Base-by-base conservation (phyloP, 176 grass and related monocot species). In the Zea luxurians region DNA sequence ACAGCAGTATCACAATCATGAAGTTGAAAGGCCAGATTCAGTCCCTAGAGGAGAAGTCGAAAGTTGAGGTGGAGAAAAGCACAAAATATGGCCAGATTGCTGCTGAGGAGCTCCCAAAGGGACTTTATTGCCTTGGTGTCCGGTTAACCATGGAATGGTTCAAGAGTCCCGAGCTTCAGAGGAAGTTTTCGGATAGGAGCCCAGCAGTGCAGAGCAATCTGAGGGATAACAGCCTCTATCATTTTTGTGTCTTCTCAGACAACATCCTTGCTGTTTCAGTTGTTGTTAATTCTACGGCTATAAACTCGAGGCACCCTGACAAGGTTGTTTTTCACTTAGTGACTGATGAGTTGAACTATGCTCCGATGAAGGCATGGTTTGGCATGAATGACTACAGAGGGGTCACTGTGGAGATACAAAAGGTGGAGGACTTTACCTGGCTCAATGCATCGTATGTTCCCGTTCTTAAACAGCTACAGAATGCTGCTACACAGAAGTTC, bases 241-340 rank as follows among this genome's bases (percentile, higher is more conserved):
- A 99, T 82, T 99, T 85, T 13, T 99, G 96, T 79, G 68, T 99
- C 75, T 99, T 99, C 70, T 99, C 96, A 5, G 96, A 99, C 66
- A 99, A 99, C 83, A 95, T 99, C 82, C 82, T 99, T 50, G 96
- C 96, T 18, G 83, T 86, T 41, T 95, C 96, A 57, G 96, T 93
- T 72, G 96, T 89, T 4, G 81, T 99, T 64, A 95, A 99, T 65
- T 99, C 96, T 18, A 99, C 96, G 10, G 48, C 88, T 78, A 64
- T 87, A 73, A 99, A 95, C 84, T 95, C 96, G 37, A 80, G 72
- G 35, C 78, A 88, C 72, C 90, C 96, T 47, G 90, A 89, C 54
- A 89, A 85, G 82, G 75, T 89, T 89, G 92, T 99, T 69, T 95
- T 99, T 73, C 96, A 99, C 87, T 80, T 99, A 48, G 92, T 99